Evolutionary conservation across 352 stramenopile genomes (phyloP), one percentile per base, ranked within the genome.

Genomic region (Phytophthora citricola): DNA sequence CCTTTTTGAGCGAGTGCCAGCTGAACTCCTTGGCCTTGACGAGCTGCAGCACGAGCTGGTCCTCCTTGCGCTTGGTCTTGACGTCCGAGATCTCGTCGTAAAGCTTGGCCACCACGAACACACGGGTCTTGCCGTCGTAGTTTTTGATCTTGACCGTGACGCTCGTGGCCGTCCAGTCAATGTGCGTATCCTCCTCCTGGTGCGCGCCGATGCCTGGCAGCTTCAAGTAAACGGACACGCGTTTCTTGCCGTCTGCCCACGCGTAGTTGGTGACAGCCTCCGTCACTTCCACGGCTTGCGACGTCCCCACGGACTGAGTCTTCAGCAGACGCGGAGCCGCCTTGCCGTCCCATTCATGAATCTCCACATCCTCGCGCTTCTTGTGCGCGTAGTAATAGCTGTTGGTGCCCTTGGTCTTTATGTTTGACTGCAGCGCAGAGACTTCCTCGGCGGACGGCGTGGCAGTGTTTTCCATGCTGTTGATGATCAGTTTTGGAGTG

Each of bases 381-480:
- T 94, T 93, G 73, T 95, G 87, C 20, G 87, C 87, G 58, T 95
- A 95, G 62, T 95, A 95, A 71, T 95, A 95, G 69, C 82, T 92
- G 75, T 95, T 95, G 44, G 80, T 76, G 24, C 85, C 87, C 70
- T 93, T 94, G 27, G 51, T 81, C 64, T 87, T 87, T 69, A 95
- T 95, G 65, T 95, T 95, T 24, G 64, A 77, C 43, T 95, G 85
- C 56, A 95, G 69, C 39, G 85, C 87, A 49, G 87, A 95, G 43
- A 61, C 63, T 20, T 76, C 61, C 26, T 51, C 41, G 4, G 17
- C 31, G 5, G 34, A 24, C 26, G 46, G n/a, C 36, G 38, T 44
- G 12, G 47, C 39, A 4, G 69, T 61, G 50, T 68, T 71, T 24
- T 78, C 65, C 65, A 78, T 78, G 22, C 4, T 5, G 1, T 43